These are phyloP conservation scores for Colletotrichum tropicicola DNA, from an alignment of 2,329 filamentous ascomycete genomes.

Conservation along the genomic window DNA sequence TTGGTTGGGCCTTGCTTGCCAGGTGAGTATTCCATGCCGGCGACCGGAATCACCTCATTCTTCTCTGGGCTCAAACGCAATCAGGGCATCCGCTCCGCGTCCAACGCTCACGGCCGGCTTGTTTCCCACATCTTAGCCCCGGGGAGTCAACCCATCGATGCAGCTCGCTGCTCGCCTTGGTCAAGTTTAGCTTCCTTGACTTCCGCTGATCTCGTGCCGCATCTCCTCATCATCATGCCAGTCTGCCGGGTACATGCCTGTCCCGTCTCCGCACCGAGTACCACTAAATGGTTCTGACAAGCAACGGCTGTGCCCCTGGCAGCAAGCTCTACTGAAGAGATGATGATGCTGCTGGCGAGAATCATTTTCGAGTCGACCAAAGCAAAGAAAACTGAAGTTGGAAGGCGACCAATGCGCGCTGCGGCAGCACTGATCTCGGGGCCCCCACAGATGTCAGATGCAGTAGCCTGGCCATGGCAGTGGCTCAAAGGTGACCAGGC, in stretches of 20 bases:
- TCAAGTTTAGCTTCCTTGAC: conserved; percentile 7
- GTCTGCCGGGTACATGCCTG: conserved; percentile 14
- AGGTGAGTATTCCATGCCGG: no score
- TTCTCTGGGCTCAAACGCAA: background rate
- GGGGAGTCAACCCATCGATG: background rate
- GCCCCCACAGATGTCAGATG: background rate
- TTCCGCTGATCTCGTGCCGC: conserved; percentile 21
- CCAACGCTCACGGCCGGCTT: conserved; percentile 4
- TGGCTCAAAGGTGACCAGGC: background rate
- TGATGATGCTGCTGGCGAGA: conserved; percentile 29
- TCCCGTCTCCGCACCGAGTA: conserved; percentile 17
- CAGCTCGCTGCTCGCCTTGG: background rate
- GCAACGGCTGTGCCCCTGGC: background rate
- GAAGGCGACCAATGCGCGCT: no score
- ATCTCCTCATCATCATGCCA: conserved; percentile 27
- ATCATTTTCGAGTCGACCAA: conserved; percentile 5
- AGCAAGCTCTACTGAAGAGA: background rate
- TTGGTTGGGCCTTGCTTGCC: no score
- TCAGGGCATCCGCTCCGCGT: background rate
- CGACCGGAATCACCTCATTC: background rate
- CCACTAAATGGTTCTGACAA: conserved; percentile 1
- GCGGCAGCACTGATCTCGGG: no score
- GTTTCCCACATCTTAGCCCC: conserved; percentile 8
- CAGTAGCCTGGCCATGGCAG: no score
- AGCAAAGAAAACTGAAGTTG: no score